Percentiles rank a stretch among this genome's conserved stretches.
These are phyloP conservation scores for Apiospora phragmitis DNA, from an alignment of 2,329 filamentous ascomycete species.

Conservation along the genomic window DNA sequence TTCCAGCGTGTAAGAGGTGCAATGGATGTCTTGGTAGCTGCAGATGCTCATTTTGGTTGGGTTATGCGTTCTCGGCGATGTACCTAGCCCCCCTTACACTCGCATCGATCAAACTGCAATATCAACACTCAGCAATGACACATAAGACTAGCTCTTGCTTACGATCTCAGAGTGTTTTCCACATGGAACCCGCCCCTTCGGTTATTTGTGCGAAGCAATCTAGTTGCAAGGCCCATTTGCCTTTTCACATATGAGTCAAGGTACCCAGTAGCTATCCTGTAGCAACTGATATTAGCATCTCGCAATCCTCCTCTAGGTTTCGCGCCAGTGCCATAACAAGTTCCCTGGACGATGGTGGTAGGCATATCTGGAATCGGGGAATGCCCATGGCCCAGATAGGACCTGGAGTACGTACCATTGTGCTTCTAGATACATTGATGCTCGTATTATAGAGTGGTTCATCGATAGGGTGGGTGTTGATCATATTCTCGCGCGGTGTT, in stretches of 20 bases:
- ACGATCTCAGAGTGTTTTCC: neutral
- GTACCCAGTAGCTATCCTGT: neutral
- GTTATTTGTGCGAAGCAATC: neutral
- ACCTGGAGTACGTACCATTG: neutral
- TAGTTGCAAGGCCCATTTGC: neutral
- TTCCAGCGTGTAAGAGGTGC: no score
- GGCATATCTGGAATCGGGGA: neutral
- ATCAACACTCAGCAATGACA: neutral
- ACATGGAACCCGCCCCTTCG: neutral
- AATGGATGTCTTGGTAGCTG: neutral
- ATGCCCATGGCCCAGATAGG: neutral
- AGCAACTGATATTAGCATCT: neutral
- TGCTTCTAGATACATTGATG: neutral
- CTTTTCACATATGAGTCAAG: neutral
- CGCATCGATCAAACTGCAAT: neutral
- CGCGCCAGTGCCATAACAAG: neutral
- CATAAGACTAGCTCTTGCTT: neutral
- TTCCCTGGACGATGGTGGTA: neutral
- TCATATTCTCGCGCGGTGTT: neutral
- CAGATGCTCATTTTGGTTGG: neutral
- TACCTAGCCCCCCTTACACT: neutral
- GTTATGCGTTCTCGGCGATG: neutral
- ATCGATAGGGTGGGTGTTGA: no score
- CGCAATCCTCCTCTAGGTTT: neutral
- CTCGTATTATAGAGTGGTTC: neutral